These are phyloP conservation scores for Juncus effusus DNA, from an alignment of 176 grass and related monocot species.

Conservation along the genomic window DNA sequence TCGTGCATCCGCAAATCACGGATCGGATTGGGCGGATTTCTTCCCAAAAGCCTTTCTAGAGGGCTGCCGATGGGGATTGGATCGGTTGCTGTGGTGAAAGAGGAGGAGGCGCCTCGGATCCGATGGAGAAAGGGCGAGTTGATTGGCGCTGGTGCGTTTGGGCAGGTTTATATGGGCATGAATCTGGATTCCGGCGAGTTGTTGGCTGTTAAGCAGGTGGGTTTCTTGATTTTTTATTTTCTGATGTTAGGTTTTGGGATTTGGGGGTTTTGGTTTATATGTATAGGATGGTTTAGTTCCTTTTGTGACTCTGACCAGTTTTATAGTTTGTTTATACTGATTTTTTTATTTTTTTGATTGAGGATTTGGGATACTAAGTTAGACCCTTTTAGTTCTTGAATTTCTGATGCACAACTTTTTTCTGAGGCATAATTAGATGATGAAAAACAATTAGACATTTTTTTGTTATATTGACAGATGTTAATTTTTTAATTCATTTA, in stretches of 20 bases:
- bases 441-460: too few relatives aligned
- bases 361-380: constrained; percentile 16
- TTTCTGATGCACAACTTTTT: too few relatives aligned
- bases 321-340: too few relatives aligned
- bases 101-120: constrained; percentile 54
- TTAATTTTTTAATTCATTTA: constrained; percentile 4
- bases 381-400: not conserved
- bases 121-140: constrained; percentile 88
- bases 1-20: constrained; percentile 82
- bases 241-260: constrained; percentile 13
- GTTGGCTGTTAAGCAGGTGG: constrained; percentile 79
- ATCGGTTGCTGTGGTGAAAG: not conserved
- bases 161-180: constrained; percentile 97
- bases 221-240: not conserved
- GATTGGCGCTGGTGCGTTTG: constrained; percentile 81
- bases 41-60: constrained; percentile 62
- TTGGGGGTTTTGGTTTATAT: not conserved
- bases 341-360: constrained; percentile 3
- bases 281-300: not conserved
- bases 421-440: too few relatives aligned
- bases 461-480: too few relatives aligned
- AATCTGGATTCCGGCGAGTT: constrained; percentile 98
- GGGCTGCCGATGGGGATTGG: constrained; percentile 42
- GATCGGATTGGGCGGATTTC: constrained; percentile 61
- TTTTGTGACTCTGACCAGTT: too few relatives aligned